A percentile compares a stretch with the other conserved stretches of the same genome.
phyloP scores from a whole-genome alignment of 306 rosid genomes.

The Quercus ilex region DNA sequence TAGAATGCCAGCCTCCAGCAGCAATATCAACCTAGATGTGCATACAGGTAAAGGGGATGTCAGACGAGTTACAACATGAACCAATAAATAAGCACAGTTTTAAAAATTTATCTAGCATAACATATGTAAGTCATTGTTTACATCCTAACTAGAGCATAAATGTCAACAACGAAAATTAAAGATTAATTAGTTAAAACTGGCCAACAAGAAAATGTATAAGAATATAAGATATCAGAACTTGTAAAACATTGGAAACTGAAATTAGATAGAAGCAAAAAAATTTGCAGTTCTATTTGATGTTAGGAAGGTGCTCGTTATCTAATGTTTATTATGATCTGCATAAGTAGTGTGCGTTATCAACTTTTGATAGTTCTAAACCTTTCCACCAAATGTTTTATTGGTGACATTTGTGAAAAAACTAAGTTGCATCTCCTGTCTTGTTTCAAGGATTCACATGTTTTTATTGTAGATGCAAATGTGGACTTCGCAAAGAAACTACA shows the following conservation, averaged over 20 bases:
- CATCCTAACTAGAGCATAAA: neutral
- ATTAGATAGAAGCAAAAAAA: neutral
- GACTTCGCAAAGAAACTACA: neutral
- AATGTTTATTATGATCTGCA: too few species aligned
- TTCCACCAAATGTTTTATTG: neutral
- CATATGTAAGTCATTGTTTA: neutral
- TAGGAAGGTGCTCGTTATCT: neutral
- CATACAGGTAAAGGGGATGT: slow-evolving; percentile 12
- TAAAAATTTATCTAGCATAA: neutral
- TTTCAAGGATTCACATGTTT: neutral
- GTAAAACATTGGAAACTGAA: neutral
- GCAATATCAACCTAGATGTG: slow-evolving; percentile 82
- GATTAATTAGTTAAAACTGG: slow-evolving; percentile 1
- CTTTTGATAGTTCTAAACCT: neutral
- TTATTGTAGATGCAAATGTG: neutral
- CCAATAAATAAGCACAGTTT: neutral
- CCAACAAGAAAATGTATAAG: neutral
- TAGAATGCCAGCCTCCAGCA: slow-evolving; percentile 99
- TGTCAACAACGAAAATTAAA: neutral
- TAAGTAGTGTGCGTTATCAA: neutral
- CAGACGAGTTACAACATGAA: neutral
- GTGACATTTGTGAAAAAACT: neutral
- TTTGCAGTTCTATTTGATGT: neutral
- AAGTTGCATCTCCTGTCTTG: neutral
- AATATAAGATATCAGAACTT: neutral